Conservation (phyloP, 1,139 yeast species). For the Geotrichum carabidarum region DNA sequence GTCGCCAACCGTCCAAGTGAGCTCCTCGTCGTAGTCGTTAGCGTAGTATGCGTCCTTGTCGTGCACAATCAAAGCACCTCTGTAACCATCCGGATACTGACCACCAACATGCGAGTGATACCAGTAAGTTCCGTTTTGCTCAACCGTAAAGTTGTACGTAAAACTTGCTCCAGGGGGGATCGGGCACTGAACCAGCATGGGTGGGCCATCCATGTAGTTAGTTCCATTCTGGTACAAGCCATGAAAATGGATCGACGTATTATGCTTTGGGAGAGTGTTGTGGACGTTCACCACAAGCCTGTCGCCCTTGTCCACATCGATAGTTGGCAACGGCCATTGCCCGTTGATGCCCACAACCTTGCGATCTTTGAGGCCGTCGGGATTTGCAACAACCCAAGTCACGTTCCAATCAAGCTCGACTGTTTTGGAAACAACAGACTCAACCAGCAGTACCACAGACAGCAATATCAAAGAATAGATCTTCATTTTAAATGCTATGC, state of each 20-base stretch:
- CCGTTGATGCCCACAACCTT: conserved; percentile 75
- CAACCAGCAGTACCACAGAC: conserved; percentile 19
- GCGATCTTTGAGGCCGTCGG: conserved; percentile 67
- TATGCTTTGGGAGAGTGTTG: conserved; percentile 57
- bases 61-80: conserved; percentile 70
- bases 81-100: conserved; percentile 88
- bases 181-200: conserved; percentile 82
- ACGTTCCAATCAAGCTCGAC: conserved; percentile 70
- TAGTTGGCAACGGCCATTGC: conserved; percentile 78
- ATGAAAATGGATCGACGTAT: conserved; percentile 84
- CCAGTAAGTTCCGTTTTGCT: conserved; percentile 89
- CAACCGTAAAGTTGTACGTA: conserved; percentile 74
- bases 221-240: conserved; percentile 79
- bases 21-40: conserved; percentile 69
- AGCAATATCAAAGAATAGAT: conserved; percentile 5
- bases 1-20: conserved; percentile 60
- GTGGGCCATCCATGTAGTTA: conserved; percentile 82
- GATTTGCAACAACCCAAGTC: conserved; percentile 64
- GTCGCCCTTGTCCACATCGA: conserved; percentile 71
- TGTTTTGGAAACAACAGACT: conserved; percentile 47
- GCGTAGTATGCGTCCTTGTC: conserved; percentile 50
- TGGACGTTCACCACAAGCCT: conserved; percentile 61
- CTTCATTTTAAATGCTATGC: background rate
- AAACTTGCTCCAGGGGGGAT: conserved; percentile 67
- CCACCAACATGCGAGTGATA: conserved; percentile 88